phyloP scores from a whole-genome alignment of 2,329 filamentous ascomycete species.

The Blumeria hordei region DNA sequence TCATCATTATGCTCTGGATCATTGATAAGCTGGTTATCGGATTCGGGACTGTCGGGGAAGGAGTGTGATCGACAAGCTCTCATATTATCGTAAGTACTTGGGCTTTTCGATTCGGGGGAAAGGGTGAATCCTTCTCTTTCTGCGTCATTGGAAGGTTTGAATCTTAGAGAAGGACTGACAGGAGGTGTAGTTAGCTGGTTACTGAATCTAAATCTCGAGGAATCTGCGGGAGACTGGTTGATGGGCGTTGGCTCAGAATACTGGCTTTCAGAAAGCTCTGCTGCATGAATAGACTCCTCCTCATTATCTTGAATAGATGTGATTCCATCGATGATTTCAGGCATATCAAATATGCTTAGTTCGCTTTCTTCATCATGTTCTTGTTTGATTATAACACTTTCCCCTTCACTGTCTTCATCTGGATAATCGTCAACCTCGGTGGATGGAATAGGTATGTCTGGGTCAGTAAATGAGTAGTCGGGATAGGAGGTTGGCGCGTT shows the following conservation, averaged over 20 bases:
- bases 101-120: too few relatives aligned
- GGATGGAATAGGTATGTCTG: conserved; percentile 73
- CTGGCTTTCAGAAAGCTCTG: conserved; percentile 18
- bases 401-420: conserved; percentile 30
- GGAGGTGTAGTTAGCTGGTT: too few relatives aligned
- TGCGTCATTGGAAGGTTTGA: too few relatives aligned
- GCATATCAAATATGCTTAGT: conserved; percentile 40
- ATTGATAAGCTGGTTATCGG: too few relatives aligned
- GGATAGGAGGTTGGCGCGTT: conserved; percentile 24
- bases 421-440: conserved; percentile 37
- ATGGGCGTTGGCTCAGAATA: conserved; percentile 22
- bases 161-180: too few relatives aligned
- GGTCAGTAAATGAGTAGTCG: conserved; percentile 44
- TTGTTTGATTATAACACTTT: conserved; percentile 40
- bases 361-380: conserved; percentile 36
- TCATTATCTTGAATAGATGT: conserved; percentile 18
- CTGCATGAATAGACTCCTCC: conserved; percentile 2
- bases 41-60: too few relatives aligned
- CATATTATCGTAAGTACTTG: too few relatives aligned
- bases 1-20: too few relatives aligned
- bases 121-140: too few relatives aligned
- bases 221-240: conserved; percentile 4
- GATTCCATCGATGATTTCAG: conserved; percentile 37
- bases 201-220: too few relatives aligned
- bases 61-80: too few relatives aligned